A percentile compares a stretch with the other conserved stretches of the same genome.
Evolutionary conservation across 2,329 filamentous ascomycete genomes (phyloP).

Genomic region (Microdochium paspali): DNA sequence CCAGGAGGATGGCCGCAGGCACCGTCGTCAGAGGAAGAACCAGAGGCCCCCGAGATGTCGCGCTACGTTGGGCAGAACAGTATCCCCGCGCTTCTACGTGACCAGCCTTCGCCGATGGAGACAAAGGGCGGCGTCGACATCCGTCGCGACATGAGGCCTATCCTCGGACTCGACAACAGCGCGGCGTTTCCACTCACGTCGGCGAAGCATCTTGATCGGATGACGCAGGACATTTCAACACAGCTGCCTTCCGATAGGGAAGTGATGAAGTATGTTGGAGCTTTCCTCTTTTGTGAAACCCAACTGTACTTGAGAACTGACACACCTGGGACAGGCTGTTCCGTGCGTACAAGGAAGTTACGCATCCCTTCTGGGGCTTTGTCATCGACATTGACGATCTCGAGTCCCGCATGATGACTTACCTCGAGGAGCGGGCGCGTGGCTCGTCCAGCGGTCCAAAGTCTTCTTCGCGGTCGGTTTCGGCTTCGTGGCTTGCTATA

Average conservation of each 20-base stretch:
- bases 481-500: slow-evolving; percentile 57
- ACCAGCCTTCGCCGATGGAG: slow-evolving; percentile 46
- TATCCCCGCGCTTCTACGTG: slow-evolving; percentile 55
- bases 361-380: slow-evolving; percentile 60
- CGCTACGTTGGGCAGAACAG: slow-evolving; percentile 59
- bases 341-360: slow-evolving; percentile 57
- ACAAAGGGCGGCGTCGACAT: slow-evolving; percentile 46
- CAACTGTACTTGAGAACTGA: no score
- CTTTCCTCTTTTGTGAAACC: slow-evolving; percentile 4
- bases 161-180: slow-evolving; percentile 55
- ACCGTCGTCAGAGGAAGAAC: slow-evolving; percentile 23
- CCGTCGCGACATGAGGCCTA: slow-evolving; percentile 55
- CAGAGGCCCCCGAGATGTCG: slow-evolving; percentile 42
- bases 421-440: slow-evolving; percentile 53
- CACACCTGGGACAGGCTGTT: slow-evolving; percentile 40
- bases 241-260: slow-evolving; percentile 56
- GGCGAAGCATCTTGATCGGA: slow-evolving; percentile 46
- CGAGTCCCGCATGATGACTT: slow-evolving; percentile 54
- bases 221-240: slow-evolving; percentile 50
- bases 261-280: slow-evolving; percentile 51
- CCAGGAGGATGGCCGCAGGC: neutral
- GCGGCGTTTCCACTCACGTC: slow-evolving; percentile 62
- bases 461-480: slow-evolving; percentile 39
- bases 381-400: slow-evolving; percentile 58
- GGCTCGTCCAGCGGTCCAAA: slow-evolving; percentile 37